Base-by-base conservation (phyloP, 371 early-diverging fungal species). In the Zychaea mexicana region DNA sequence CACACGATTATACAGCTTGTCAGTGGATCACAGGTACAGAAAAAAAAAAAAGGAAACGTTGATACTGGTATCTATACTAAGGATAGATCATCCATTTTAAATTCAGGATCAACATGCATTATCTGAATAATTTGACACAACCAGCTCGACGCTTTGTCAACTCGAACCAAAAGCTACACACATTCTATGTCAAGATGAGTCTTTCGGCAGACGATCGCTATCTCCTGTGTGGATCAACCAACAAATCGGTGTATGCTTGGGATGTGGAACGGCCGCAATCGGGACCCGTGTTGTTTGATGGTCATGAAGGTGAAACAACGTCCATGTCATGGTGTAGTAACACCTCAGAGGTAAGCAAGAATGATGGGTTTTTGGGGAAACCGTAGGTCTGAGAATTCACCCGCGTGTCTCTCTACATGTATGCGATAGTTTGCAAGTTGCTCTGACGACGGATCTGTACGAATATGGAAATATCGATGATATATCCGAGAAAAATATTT, bases 201-300 rank as follows among this genome's bases (percentile, higher is more conserved):
- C n/a, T 82, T 21, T 82, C 78, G 0, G 72, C 70, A 0, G 77
- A 79, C 47, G 79, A 77, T 58, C 60, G 57, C 17, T 82, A 69
- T 42, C 26, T 82, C 3, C 21, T 72, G 10, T 66, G 78, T 5
- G 82, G 79, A 0, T 82, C 82, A 1, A 45, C 56, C 31, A 60
- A 64, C 3, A 61, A 64, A 24, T 45, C 58, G 3, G 42, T 74
- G 0, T 76, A 62, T 64, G 67, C 64, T 3, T 82, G 82, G 82
- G 76, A 78, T 30, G 49, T 76, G 2, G 71, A 73, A 27, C 52
- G 69, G 4, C 69, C 72, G 1, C 36, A 60, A 12, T 32, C 47
- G 26, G 24, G 54, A 4, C 66, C 74, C 0, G 55, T 69, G 10
- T 27, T 30, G 28, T 74, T 71, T 52, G 61, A 70, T 55, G 78